A percentile compares a stretch with the other conserved stretches of the same genome.
Evolutionary conservation across 352 stramenopile species (phyloP).

Genomic region (Globisporangium parvum): DNA sequence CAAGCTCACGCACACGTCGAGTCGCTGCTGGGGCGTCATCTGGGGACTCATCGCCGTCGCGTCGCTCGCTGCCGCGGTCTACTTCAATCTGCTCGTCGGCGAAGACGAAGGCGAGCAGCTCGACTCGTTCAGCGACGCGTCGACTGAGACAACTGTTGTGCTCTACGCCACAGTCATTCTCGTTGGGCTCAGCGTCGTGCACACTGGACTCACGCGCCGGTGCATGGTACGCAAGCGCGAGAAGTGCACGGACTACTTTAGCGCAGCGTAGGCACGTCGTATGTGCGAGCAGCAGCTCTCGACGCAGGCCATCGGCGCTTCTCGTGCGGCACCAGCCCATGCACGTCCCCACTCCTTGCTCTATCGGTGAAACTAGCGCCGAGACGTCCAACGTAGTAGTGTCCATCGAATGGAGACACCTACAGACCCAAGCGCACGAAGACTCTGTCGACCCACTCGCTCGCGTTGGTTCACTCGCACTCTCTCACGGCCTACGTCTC

Average conservation of each 20-base stretch:
- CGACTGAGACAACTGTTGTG: slow-evolving; percentile 49
- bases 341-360: too few relatives aligned
- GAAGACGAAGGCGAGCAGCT: slow-evolving; percentile 44
- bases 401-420: too few relatives aligned
- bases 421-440: too few relatives aligned
- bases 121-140: slow-evolving; percentile 43
- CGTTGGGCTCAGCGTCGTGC: slow-evolving; percentile 49
- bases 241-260: slow-evolving; percentile 4
- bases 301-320: too few relatives aligned
- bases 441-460: too few relatives aligned
- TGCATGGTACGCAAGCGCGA: slow-evolving; percentile 28
- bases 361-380: too few relatives aligned
- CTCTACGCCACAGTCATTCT: slow-evolving; percentile 39
- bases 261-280: neutral
- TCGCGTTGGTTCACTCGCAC: too few relatives aligned
- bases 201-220: slow-evolving; percentile 62
- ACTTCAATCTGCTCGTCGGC: slow-evolving; percentile 78
- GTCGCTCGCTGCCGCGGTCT: slow-evolving; percentile 72
- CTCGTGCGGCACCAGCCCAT: too few relatives aligned
- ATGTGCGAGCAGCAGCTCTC: neutral
- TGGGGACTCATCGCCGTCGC: slow-evolving; percentile 77
- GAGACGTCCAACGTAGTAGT: too few relatives aligned
- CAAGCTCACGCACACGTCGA: slow-evolving; percentile 88
- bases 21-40: slow-evolving; percentile 87
- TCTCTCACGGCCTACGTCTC: too few relatives aligned